Conservation (phyloP, 2,329 filamentous ascomycete species). For the Metarhizium humberi region DNA sequence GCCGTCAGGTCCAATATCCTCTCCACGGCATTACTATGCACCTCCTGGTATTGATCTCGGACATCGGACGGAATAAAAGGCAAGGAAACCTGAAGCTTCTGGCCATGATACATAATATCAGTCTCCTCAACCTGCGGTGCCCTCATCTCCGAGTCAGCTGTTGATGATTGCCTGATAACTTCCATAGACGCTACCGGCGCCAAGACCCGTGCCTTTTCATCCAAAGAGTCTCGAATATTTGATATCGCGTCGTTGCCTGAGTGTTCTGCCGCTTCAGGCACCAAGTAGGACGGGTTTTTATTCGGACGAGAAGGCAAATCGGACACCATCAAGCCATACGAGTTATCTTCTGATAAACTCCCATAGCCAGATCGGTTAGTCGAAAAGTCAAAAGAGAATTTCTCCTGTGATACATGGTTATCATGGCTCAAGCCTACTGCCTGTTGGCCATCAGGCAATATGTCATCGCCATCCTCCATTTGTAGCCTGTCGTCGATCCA, state of each 20-base stretch:
- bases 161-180: no score
- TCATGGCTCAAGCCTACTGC: background rate
- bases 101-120: background rate
- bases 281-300: background rate
- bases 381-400: slow-evolving; percentile 10
- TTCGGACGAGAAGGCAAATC: background rate
- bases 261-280: background rate
- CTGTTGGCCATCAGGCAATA: background rate
- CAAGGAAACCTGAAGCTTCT: slow-evolving; percentile 21
- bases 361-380: background rate
- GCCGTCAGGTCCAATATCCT: slow-evolving; percentile 22
- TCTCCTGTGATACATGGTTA: background rate
- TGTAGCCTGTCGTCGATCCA: background rate
- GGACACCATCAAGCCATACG: background rate
- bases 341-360: background rate
- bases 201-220: background rate
- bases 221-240: no score
- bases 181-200: background rate
- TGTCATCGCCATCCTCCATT: slow-evolving; percentile 11
- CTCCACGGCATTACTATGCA: slow-evolving; percentile 29
- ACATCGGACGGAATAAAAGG: slow-evolving; percentile 16
- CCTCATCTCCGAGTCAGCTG: background rate
- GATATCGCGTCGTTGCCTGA: background rate
- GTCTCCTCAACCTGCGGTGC: background rate
- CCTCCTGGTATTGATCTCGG: slow-evolving; percentile 19